Evolutionary conservation across 1,284 basidiomycete genomes (phyloP), one percentile per base, ranked within the genome.

Genomic region (Fistulinella cinereoalba): DNA sequence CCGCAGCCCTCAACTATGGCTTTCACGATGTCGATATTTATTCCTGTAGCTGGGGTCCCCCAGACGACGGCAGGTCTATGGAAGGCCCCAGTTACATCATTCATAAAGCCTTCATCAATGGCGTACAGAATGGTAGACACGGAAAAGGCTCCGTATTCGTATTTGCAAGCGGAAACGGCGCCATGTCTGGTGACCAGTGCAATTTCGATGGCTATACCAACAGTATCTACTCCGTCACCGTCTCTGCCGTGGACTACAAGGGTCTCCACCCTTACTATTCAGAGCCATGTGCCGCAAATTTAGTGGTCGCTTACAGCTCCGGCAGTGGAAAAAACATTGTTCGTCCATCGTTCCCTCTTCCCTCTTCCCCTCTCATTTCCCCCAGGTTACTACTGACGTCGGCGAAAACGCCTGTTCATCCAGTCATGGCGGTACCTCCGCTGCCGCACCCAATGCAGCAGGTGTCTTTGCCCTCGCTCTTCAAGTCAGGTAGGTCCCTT

Each of bases 181-280:
- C 92, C 21, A 80, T 81, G 3, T 78, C 79, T 43, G 92, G 89
- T 25, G 97, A 99, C 65, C 97, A 99, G 70, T 99, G 97, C 75
- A 99, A 99, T 69, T 99, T 99, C 65, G 97, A 99, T 58, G 97
- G 97, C 6, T 99, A 99, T 68, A 99, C 97, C 27, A 99, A 99
- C 66, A 92, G 88, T 56, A 97, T 98, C 54, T 98, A 94, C 71
- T 93, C 89, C 6, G 85, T 99, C 45, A 99, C 97, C 0, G 92
- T 99, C 24, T 88, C 93, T 9, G 92, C 97, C 0, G 78, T 97
- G 48, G 96, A 99, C 62, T 82, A 88, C 62, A 89, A 91, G 62
- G 96, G 94, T 10, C 71, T 92, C 33, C 96, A 97, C 64, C 97
- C 97, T 6, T 94, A 90, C 64, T 99, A 99, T 62, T 99, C 96